Evolutionary conservation across 2,329 filamentous ascomycete genomes (phyloP).

Genomic region (Trematosphaeria pertusa): DNA sequence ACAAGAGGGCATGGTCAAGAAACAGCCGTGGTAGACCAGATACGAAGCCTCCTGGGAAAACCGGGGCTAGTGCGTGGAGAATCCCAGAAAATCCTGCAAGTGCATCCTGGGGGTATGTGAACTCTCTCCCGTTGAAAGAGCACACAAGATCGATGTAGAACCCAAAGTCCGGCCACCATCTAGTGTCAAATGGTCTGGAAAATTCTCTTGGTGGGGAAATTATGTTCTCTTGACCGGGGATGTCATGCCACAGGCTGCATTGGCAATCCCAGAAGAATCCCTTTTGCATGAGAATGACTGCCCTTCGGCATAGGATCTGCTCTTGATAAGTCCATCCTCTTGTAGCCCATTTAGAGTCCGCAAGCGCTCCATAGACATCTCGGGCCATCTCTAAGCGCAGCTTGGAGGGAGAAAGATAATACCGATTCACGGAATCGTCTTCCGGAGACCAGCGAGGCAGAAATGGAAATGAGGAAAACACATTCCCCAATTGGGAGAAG

Average conservation of each 20-base stretch:
- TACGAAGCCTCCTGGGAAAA: constrained; percentile 9
- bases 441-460: too few species aligned
- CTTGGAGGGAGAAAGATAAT: too few species aligned
- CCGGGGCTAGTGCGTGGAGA: constrained; percentile 2
- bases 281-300: constrained; percentile 5
- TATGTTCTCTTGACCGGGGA: neutral
- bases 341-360: neutral
- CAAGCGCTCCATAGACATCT: neutral
- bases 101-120: constrained; percentile 13
- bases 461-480: too few species aligned
- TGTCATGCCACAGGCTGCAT: constrained; percentile 5
- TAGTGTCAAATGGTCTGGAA: neutral
- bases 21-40: constrained; percentile 9
- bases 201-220: neutral
- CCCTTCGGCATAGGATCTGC: constrained; percentile 12
- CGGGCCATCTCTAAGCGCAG: too few species aligned
- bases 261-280: constrained; percentile 8
- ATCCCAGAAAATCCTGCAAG: constrained; percentile 10
- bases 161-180: constrained; percentile 7
- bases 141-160: constrained; percentile 12
- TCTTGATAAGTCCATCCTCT: constrained; percentile 15
- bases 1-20: constrained; percentile 11
- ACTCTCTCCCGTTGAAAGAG: constrained; percentile 10
- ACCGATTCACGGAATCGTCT: too few species aligned
- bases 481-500: too few species aligned